Evolutionary conservation across 768 basidiomycete species (phyloP).

Genomic region (Galerina marginata): DNA sequence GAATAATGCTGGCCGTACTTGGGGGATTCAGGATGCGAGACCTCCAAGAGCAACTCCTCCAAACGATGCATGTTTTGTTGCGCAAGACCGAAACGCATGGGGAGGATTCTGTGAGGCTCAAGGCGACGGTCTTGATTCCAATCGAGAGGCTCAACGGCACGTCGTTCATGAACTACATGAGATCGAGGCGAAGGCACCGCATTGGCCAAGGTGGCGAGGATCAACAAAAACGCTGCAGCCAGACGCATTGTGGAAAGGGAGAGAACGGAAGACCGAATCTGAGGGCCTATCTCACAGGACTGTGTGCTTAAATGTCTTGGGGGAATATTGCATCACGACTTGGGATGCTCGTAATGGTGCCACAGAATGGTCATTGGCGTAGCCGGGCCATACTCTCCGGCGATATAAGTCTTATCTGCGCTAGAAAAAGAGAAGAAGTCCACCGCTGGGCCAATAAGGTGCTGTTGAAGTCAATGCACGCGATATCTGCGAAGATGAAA

Average conservation of each 20-base stretch:
- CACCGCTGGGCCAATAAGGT: too few species aligned
- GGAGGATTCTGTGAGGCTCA: slow-evolving; percentile 36
- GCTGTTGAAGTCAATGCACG: neutral
- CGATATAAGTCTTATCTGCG: too few species aligned
- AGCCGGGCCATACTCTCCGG: neutral
- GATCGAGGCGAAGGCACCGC: slow-evolving; percentile 20
- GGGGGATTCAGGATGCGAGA: slow-evolving; percentile 56
- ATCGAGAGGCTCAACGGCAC: slow-evolving; percentile 31
- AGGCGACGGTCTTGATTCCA: slow-evolving; percentile 30
- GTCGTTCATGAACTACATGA: slow-evolving; percentile 36
- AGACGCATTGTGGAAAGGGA: neutral
- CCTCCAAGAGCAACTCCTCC: slow-evolving; percentile 49
- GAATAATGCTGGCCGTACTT: slow-evolving; percentile 58
- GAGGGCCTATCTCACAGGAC: neutral
- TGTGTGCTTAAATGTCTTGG: slow-evolving; percentile 4
- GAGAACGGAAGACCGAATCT: neutral
- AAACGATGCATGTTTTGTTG: slow-evolving; percentile 52
- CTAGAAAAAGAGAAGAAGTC: too few species aligned
- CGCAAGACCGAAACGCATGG: slow-evolving; percentile 53
- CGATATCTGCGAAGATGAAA: neutral
- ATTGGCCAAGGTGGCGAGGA: neutral
- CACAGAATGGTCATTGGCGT: neutral
- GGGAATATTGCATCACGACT: neutral
- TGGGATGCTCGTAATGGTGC: neutral
- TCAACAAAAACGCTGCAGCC: neutral